phyloP scores from a whole-genome alignment of 805 yeast species.

The Spathaspora sp. region DNA sequence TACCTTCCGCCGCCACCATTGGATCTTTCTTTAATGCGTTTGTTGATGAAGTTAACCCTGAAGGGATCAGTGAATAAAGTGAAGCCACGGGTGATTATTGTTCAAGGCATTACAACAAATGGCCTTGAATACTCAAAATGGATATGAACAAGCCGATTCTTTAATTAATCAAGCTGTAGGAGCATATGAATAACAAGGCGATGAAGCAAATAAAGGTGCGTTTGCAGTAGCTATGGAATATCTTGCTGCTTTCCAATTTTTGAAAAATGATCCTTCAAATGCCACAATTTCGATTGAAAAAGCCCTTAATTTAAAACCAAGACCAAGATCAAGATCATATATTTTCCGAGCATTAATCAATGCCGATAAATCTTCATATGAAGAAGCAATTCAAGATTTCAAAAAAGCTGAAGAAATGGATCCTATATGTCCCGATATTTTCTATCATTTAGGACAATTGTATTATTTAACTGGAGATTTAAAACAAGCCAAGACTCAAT shows the following conservation, averaged over 20 bases:
- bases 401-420: constrained; percentile 65
- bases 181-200: constrained; percentile 34
- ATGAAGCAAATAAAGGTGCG: constrained; percentile 27
- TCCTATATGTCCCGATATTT: constrained; percentile 73
- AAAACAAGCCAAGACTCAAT: constrained; percentile 67
- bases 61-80: constrained; percentile 46
- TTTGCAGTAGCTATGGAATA: constrained; percentile 72
- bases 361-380: constrained; percentile 71
- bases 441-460: constrained; percentile 94
- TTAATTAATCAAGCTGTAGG: constrained; percentile 57
- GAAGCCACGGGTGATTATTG: constrained; percentile 59
- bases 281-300: constrained; percentile 64
- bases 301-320: constrained; percentile 65
- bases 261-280: constrained; percentile 65
- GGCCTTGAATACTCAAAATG: constrained; percentile 47
- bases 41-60: constrained; percentile 50
- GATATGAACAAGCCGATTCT: constrained; percentile 60
- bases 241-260: constrained; percentile 76
- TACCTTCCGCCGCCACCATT: constrained; percentile 82
- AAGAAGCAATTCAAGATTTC: constrained; percentile 62
- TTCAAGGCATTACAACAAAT: constrained; percentile 61
- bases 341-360: constrained; percentile 76
- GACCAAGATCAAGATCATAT: constrained; percentile 79
- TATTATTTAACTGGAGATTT: constrained; percentile 77
- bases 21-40: constrained; percentile 90